Base-by-base conservation (phyloP, 1,284 basidiomycete species). In the Meira nashicola region DNA sequence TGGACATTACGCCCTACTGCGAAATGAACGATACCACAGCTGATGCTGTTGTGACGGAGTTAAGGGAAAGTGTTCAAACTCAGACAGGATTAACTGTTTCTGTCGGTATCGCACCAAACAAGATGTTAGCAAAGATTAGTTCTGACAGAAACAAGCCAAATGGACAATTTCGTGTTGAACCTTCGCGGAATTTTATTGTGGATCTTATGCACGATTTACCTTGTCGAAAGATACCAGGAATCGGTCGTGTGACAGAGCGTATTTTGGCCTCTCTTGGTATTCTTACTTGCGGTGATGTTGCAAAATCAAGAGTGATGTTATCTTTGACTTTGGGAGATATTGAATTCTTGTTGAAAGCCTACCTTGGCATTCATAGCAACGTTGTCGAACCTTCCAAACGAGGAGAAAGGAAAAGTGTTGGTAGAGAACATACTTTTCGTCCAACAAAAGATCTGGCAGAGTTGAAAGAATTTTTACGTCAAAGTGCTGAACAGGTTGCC, bases 51-150 rank as follows among this genome's bases (percentile, higher is more conserved):
- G 89, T 95, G 2, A 79, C 84, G 50, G 60, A 72, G 59, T 56
- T 73, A 11, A 66, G 73, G 6, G 52, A 58, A 12, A 59, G 74
- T 43, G 70, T 75, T 11, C 21, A 58, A 39, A 51, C 41, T 25
- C 55, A 68, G 44, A 75, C 72, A 2, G 84, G 85, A 49, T 80
- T 98, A 55, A 97, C 94, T 3, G 91, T 92, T 55, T 93, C 90
- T 66, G 92, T 92, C 28, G 95, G 80, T 12, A 73, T 80, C 51
- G 79, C 79, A 9, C 73, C 79, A 19, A 80, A 80, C 66, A 77
- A 70, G 90, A 19, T 92, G 93, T 57, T 67, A n/a, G 55, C 49
- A 38, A 74, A 93, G 88, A 94, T 95, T 56, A 92, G 89, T 75
- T 94, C 91, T 43, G 92, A 96, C 78, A 89, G 88, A 3, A 68